phyloP scores from a whole-genome alignment of 2,329 filamentous ascomycete species.

The Monilinia fructicola region DNA sequence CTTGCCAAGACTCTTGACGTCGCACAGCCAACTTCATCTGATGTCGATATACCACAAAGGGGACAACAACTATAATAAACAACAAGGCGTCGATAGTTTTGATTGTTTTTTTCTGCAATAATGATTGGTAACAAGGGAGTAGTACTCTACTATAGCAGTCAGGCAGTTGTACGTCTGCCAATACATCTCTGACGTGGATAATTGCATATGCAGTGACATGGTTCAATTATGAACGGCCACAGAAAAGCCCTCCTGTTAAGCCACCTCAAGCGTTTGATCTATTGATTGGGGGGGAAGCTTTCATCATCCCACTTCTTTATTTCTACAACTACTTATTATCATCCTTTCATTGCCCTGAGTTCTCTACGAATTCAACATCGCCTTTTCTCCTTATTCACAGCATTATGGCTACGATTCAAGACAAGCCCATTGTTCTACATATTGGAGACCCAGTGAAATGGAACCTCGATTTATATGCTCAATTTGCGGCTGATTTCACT shows the following conservation, averaged over 20 bases:
- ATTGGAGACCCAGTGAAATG: conserved; percentile 41
- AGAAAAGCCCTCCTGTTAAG: background rate
- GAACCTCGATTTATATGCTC: conserved; percentile 35
- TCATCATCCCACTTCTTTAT: background rate
- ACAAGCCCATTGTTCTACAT: conserved; percentile 39
- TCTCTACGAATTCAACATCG: background rate
- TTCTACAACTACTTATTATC: background rate
- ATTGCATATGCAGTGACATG: conserved; percentile 16
- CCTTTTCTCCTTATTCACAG: background rate
- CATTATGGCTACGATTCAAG: conserved; percentile 6
- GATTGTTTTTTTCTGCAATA: background rate
- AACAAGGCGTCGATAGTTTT: background rate
- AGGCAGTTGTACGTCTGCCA: background rate
- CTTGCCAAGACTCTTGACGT: background rate
- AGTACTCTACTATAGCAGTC: background rate
- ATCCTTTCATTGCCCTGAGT: background rate
- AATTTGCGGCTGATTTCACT: conserved; percentile 45
- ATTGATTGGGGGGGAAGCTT: background rate
- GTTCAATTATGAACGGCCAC: background rate
- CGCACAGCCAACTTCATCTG: background rate
- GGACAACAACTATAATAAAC: background rate
- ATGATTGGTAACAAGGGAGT: background rate
- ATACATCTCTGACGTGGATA: background rate
- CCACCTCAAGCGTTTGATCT: too few species aligned
- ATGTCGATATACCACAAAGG: background rate